phyloP scores from a whole-genome alignment of 2,329 filamentous ascomycete species.

The Neophaeococcomyces aloes region DNA sequence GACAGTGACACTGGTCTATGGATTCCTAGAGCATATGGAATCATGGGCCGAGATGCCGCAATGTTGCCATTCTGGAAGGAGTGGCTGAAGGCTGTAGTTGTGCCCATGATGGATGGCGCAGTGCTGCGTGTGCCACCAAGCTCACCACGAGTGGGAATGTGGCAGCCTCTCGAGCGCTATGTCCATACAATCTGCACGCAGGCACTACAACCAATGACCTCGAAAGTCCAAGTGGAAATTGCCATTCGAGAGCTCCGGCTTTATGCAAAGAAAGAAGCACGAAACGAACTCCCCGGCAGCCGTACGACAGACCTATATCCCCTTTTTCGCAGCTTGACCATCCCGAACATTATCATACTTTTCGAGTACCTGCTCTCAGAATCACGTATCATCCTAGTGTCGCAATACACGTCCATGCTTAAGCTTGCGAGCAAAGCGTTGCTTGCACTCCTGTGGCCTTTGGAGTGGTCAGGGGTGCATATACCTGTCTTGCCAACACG shows the following conservation, averaged over 20 bases:
- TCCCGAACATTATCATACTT: conserved; percentile 83
- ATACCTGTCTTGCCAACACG: conserved; percentile 84
- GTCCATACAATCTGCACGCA: conserved; percentile 95
- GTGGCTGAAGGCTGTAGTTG: conserved; percentile 86
- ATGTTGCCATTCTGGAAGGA: conserved; percentile 96
- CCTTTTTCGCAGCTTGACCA: conserved; percentile 76
- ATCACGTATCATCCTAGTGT: conserved; percentile 90
- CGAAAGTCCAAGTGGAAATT: conserved; percentile 91
- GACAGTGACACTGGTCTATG: conserved; percentile 92
- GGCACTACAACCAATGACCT: conserved; percentile 81
- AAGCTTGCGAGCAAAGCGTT: conserved; percentile 86
- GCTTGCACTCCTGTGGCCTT: conserved; percentile 70
- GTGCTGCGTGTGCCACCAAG: conserved; percentile 74
- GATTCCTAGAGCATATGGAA: conserved; percentile 87
- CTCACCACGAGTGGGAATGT: conserved; percentile 81
- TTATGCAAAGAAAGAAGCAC: conserved; percentile 84
- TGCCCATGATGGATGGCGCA: conserved; percentile 85
- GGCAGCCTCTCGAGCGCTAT: conserved; percentile 94
- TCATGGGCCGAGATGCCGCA: conserved; percentile 72
- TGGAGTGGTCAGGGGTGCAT: conserved; percentile 89
- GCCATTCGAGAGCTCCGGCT: conserved; percentile 79
- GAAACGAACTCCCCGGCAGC: conserved; percentile 85
- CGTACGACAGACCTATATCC: conserved; percentile 87
- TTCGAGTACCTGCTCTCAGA: conserved; percentile 91
- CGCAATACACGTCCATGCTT: conserved; percentile 91